Evolutionary conservation across 2,329 filamentous ascomycete species (phyloP), one percentile per base, ranked within the genome.

Genomic region (Cryphonectria naterciae): DNA sequence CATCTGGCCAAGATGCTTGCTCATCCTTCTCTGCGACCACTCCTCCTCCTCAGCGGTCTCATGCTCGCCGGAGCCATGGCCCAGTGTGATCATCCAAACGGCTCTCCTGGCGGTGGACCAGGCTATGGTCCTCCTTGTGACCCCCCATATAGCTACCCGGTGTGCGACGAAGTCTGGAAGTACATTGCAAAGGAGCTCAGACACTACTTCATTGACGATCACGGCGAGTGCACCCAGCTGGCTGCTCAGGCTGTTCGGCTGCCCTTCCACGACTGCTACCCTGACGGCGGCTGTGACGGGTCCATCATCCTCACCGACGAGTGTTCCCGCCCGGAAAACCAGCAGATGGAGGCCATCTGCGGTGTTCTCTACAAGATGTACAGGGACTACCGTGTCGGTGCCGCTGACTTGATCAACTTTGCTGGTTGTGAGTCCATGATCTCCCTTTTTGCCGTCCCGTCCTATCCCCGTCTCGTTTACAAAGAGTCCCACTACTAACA

Each of bases 201-300:
- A 61, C 22, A 70, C 15, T 49, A 22, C 2, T 72, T 72, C 65
- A 70, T 62, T 28, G 70, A 72, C 35, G n/a, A 63, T 0, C 10
- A 72, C 2, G 70, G 70, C 32, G 35, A 28, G 19, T 72, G 70
- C 46, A 70, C 54, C 17, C 46, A 68, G 22, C 41, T 62, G 25
- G 70, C 68, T 43, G 65, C 65, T 4, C 68, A 70, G 60, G 65
- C 70, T 39, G 66, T 72, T n/a, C 70, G 68, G 15, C 68, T 72
- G 35, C 70, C 70, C 32, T 70, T 72, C 65, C 68, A 72, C 52
- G 70, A 72, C 61, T 72, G 70, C 64, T 72, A 68, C 60, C 68
- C 70, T 25, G 54, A 61, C 13, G 70, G 70, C 17, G 70, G 70
- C 61, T 72, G 70, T 35, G 70, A 72, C 43, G 70, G 70, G 5